Evolutionary conservation across 2,329 filamentous ascomycete genomes (phyloP), one percentile per base, ranked within the genome.

Genomic region (Pestalotiopsis sp.): DNA sequence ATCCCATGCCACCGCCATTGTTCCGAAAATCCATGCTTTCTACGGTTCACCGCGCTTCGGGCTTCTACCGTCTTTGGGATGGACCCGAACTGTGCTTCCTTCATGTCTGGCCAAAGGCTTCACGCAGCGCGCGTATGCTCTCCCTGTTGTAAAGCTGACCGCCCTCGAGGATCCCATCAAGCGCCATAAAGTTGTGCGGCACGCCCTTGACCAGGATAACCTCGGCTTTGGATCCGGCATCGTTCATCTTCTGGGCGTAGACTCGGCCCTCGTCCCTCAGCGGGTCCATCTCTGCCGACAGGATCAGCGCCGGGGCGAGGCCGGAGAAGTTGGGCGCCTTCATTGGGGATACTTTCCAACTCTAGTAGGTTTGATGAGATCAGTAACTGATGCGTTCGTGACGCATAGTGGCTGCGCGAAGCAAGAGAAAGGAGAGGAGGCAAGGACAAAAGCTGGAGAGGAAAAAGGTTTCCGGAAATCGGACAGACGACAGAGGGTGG

Each of bases 241-340:
- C 39, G 39, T 64, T 64, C 62, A 64, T 64, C 62, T 64, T 64
- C 62, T 49, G 38, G 4, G 31, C 62, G 25, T 64, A 64, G 38
- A 39, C 39, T 39, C 39, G 17, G 25, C 62, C 62, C 27, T 64
- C 62, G 25, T 64, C 62, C 14, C 62, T 23, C 39, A 64, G 27
- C 11, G 39, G 62, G 38, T 64, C 62, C 62, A 64, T 64, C 20
- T 64, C 62, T 36, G 62, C 62, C n/a, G 39, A 23, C 11, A 64
- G 20, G 23, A 64, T 64, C 62, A 64, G 20, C 11, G 62, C 62
- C 11, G 62, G 62, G 12, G 62, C 38, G 6, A 64, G 20, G 20
- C 39, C 62, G 39, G 39, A 20, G 17, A 64, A 64, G 39, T 27
- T 52, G n/a, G 39, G 38, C 11, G 62, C 17, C 36, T 52, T 45